Percentiles rank a stretch among this genome's conserved stretches.
phyloP scores from a whole-genome alignment of 208 protist genomes.

The Acanthamoeba sp. region DNA sequence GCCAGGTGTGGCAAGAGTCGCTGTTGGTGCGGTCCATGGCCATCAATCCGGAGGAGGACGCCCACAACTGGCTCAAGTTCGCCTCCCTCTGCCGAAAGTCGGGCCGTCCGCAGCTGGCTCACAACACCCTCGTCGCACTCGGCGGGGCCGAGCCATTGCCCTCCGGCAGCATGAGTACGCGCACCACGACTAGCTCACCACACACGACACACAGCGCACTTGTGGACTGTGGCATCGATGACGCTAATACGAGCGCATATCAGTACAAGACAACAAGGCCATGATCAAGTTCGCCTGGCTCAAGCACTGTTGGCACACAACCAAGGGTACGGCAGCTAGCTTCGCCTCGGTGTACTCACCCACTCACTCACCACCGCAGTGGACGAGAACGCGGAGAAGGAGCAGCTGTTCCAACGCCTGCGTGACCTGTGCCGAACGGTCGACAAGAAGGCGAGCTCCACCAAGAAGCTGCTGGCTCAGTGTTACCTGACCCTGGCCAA shows the following conservation, averaged over 20 bases:
- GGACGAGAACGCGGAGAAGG: constrained; percentile 6
- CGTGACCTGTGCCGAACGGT: not conserved
- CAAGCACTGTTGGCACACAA: constrained; percentile 54
- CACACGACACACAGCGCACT: not conserved
- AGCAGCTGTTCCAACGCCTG: constrained; percentile 69
- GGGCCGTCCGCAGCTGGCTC: constrained; percentile 91
- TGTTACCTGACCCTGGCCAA: constrained; percentile 86
- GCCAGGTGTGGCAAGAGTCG: constrained; percentile 96
- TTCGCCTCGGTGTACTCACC: not conserved
- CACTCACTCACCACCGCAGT: not conserved
- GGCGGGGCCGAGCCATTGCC: not conserved
- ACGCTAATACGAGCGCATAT: no score
- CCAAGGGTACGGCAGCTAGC: constrained; percentile 22
- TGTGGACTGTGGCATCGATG: no score
- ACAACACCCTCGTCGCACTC: constrained; percentile 92
- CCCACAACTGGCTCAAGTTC: constrained; percentile 98
- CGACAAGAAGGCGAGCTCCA: constrained; percentile 15
- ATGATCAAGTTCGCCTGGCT: constrained; percentile 67
- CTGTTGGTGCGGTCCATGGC: constrained; percentile 97
- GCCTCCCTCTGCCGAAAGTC: constrained; percentile 94
- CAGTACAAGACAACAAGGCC: constrained; percentile 36
- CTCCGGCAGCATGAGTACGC: not conserved
- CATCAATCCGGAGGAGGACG: constrained; percentile 94
- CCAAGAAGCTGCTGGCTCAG: constrained; percentile 78
- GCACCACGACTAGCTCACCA: not conserved